phyloP scores from a whole-genome alignment of 2,329 filamentous ascomycete species.

The Hypoxylon sp. region DNA sequence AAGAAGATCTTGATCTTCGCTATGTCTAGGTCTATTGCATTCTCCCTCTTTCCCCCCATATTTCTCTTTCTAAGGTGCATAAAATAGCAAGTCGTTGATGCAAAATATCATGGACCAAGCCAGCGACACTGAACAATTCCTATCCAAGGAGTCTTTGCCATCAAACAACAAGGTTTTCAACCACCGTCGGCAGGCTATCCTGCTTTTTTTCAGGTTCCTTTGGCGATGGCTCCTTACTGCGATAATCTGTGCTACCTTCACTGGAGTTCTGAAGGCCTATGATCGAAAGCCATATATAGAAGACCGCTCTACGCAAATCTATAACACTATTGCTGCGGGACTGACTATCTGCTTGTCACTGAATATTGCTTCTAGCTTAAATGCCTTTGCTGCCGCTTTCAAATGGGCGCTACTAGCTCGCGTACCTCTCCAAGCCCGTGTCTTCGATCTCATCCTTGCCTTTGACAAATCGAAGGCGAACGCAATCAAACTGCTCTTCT shows the following conservation, averaged over 20 bases:
- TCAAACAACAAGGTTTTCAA: background rate
- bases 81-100: background rate
- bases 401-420: conserved; percentile 19
- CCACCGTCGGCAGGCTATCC: background rate
- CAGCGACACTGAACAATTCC: background rate
- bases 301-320: conserved; percentile 12
- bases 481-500: conserved; percentile 9
- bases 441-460: conserved; percentile 22
- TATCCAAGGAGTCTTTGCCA: background rate
- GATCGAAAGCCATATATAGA: conserved; percentile 8
- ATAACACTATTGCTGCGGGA: conserved; percentile 15
- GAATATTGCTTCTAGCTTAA: conserved; percentile 20
- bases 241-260: conserved; percentile 13
- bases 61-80: background rate
- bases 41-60: background rate
- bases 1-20: too few relatives aligned
- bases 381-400: conserved; percentile 5
- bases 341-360: conserved; percentile 24
- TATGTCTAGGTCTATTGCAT: too few relatives aligned
- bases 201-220: conserved; percentile 4
- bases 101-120: background rate
- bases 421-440: background rate
- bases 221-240: conserved; percentile 22
- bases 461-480: conserved; percentile 20
- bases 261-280: conserved; percentile 18